Percentiles rank a stretch among this genome's conserved stretches.
phyloP scores from a whole-genome alignment of 1,139 yeast genomes.

The Magnusiomyces sp. region DNA sequence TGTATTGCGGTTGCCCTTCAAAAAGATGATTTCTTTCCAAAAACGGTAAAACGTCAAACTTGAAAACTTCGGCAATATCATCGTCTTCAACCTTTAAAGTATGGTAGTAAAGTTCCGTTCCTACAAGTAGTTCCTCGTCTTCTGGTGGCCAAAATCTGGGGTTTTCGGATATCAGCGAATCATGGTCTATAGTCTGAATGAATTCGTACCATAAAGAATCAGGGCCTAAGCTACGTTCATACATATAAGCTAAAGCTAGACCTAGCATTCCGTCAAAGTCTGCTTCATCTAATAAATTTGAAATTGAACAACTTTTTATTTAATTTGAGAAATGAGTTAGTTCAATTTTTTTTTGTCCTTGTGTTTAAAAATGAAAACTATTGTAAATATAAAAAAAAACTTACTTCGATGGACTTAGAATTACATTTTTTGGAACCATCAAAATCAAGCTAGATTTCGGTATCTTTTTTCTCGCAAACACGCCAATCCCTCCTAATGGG shows the following conservation, averaged over 20 bases:
- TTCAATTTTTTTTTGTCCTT: too few species aligned
- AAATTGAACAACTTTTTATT: conserved; percentile 41
- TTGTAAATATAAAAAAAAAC: not conserved
- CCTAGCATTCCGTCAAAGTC: conserved; percentile 58
- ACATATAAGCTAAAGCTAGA: conserved; percentile 58
- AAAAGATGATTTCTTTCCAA: conserved; percentile 20
- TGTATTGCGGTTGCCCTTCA: conserved; percentile 19
- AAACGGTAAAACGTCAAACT: conserved; percentile 33
- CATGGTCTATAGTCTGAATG: conserved; percentile 45
- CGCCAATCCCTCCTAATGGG: conserved; percentile 62
- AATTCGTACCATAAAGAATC: conserved; percentile 73
- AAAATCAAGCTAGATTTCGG: conserved; percentile 28
- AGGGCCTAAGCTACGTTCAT: conserved; percentile 49
- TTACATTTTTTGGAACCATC: conserved; percentile 27
- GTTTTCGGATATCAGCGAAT: conserved; percentile 27
- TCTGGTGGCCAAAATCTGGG: conserved; percentile 57
- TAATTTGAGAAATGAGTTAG: not conserved
- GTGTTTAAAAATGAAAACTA: too few species aligned
- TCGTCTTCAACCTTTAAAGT: conserved; percentile 49
- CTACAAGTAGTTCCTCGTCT: conserved; percentile 42
- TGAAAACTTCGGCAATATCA: conserved; percentile 50
- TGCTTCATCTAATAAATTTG: conserved; percentile 57
- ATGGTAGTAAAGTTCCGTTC: conserved; percentile 60
- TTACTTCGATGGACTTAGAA: conserved; percentile 27
- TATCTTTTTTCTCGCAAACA: conserved; percentile 45